These are phyloP conservation scores for Selaginella moellendorffii DNA, from an alignment of 75 land plant genomes.

Conservation along the genomic window DNA sequence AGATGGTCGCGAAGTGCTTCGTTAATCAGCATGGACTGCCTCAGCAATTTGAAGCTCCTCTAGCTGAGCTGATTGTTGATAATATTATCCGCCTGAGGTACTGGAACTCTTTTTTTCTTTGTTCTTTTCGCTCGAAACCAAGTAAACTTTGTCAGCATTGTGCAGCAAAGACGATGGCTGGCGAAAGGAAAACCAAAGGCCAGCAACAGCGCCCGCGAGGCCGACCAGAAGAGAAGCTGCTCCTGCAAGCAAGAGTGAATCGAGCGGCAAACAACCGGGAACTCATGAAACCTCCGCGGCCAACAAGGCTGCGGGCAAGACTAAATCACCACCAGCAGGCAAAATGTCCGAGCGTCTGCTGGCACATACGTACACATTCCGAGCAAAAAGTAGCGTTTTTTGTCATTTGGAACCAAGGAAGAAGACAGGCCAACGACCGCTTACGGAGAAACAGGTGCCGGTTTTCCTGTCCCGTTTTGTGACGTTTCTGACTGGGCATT, in stretches of 20 bases:
- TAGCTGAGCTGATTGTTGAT: slow-evolving; percentile 9
- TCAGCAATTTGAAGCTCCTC: slow-evolving; percentile 4
- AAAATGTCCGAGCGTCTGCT: background rate
- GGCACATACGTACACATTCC: background rate
- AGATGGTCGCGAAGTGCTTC: slow-evolving; percentile 7
- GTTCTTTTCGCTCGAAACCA: no score
- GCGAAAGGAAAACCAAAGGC: background rate
- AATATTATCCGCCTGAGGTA: slow-evolving; percentile 4
- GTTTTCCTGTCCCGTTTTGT: no score
- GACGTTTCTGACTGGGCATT: no score
- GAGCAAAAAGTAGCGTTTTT: background rate
- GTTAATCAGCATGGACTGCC: background rate
- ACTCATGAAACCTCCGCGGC: no score
- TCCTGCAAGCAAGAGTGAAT: no score
- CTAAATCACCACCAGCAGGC: no score
- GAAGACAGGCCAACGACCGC: background rate
- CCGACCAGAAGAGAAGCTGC: background rate
- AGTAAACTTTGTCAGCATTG: no score
- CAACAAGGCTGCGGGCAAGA: no score
- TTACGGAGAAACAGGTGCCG: background rate
- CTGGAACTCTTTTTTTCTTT: no score
- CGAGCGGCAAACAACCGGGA: no score
- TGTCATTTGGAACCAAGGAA: background rate
- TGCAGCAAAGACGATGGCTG: background rate
- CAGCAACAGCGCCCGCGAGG: background rate